Base-by-base conservation (phyloP, 2,329 filamentous ascomycete genomes). In the Pseudocercospora macadamiae region DNA sequence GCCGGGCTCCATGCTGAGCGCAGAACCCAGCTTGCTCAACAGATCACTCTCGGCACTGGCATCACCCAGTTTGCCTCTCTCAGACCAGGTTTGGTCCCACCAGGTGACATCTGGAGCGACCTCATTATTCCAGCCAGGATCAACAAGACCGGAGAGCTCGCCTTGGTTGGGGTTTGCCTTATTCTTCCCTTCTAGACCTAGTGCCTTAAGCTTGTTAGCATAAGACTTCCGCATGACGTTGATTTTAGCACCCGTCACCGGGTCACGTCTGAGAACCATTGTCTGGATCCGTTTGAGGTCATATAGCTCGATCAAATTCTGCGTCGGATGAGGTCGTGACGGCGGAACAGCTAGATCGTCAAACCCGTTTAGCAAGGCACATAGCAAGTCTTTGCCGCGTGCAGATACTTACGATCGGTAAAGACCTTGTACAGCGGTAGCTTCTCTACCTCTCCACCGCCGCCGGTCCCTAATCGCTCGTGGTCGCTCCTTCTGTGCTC, bases 181-280 rank as follows among this genome's bases (percentile, higher is more conserved):
- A 58, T 79, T 78, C 62, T 78, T 77, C 48, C 81, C 81, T 23
- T 78, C 75, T 14, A 82, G 74, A 42, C 75, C 74, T 57, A 83
- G 70, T 36, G 71, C 71, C 66, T 81, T 82, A 60, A 82, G 77
- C 63, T 83, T 81, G 49, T 78, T 78, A 66, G 82, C 80, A 66
- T 83, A 83, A 30, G 79, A 81, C 66, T 83, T 83, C 36, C 86
- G 78, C 39, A 88, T 76, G 69, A 84, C 83, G 73, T 87, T 81
- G 61, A 80, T 87, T 75, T 88, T 88, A 69, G 86, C 84, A 60
- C 85, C 85, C n/a, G 84, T 86, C 18, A 78, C 72, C 14, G 84
- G 83, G 70, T 88, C 83, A 51, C 76, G 80, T 54, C 86, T 77
- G 59, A 82, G 83, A 62, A 88, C 84, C 54, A 80, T 84, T 64